Evolutionary conservation across 225 moss, liverwort and hornwort genomes (phyloP).

Genomic region (Bryoerythrophyllum caledonicum): DNA sequence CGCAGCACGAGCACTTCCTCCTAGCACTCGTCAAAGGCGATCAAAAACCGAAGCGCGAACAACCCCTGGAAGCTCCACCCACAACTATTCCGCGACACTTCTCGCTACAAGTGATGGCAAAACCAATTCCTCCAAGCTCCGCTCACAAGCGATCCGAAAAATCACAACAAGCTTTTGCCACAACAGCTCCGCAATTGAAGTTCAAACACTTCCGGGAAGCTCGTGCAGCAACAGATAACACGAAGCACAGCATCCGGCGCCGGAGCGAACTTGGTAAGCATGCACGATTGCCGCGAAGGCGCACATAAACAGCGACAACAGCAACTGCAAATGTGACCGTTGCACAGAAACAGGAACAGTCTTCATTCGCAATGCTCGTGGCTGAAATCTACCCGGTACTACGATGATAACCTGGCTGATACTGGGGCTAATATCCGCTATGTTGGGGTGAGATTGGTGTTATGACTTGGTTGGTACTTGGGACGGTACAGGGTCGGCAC

Average conservation of each 20-base stretch:
- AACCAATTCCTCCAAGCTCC: too few species aligned
- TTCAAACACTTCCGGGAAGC: not conserved
- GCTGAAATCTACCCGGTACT: too few species aligned
- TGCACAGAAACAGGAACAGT: not conserved
- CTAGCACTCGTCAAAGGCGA: not conserved
- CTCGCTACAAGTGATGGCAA: too few species aligned
- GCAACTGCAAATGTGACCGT: constrained; percentile 12
- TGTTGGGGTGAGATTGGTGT: too few species aligned
- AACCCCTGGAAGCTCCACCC: not conserved
- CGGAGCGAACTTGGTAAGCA: not conserved
- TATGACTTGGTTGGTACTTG: too few species aligned
- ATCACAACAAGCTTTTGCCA: too few species aligned
- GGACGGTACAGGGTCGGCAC: too few species aligned
- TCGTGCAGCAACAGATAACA: not conserved
- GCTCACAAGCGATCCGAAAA: not conserved
- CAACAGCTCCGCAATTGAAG: not conserved
- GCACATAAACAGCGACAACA: not conserved
- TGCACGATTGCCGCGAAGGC: not conserved
- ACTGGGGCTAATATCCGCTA: too few species aligned
- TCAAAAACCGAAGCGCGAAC: not conserved
- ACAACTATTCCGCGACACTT: too few species aligned
- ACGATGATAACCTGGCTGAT: too few species aligned
- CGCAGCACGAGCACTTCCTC: not conserved
- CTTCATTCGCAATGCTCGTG: too few species aligned
- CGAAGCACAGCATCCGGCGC: not conserved